phyloP scores from a whole-genome alignment of 805 yeast genomes.

The Brettanomyces anomalus region DNA sequence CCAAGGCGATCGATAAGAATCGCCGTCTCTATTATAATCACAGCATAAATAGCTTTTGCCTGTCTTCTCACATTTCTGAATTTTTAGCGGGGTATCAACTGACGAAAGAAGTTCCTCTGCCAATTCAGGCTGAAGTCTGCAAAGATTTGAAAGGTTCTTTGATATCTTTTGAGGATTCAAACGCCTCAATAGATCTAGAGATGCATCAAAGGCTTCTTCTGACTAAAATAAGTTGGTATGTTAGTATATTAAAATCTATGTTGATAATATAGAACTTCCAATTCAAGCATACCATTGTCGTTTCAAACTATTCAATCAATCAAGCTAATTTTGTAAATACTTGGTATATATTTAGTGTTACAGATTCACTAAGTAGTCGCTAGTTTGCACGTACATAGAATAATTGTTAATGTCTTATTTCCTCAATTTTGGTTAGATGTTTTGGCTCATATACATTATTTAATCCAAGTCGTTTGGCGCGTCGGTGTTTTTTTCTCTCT shows the following conservation, averaged over 20 bases:
- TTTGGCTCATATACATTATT: too few species aligned
- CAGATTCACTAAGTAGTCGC: too few species aligned
- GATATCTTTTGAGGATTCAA: slow-evolving; percentile 57
- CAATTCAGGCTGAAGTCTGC: slow-evolving; percentile 51
- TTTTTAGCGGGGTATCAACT: slow-evolving; percentile 74
- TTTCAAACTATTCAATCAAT: too few species aligned
- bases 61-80: slow-evolving; percentile 38
- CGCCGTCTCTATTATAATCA: slow-evolving; percentile 94
- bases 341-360: too few species aligned
- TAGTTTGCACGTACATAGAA: too few species aligned
- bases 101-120: slow-evolving; percentile 84
- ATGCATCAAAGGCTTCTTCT: slow-evolving; percentile 56
- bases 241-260: not conserved
- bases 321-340: too few species aligned
- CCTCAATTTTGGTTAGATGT: too few species aligned
- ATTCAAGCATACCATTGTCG: too few species aligned
- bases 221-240: not conserved
- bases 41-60: slow-evolving; percentile 75
- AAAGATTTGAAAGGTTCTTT: slow-evolving; percentile 34
- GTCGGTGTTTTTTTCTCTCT: too few species aligned
- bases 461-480: too few species aligned
- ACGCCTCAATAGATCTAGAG: slow-evolving; percentile 69
- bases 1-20: slow-evolving; percentile 88
- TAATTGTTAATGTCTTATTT: too few species aligned
- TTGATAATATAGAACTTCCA: too few species aligned